Conservation (phyloP, 495 filamentous ascomycete species). For the Terfezia boudieri region DNA sequence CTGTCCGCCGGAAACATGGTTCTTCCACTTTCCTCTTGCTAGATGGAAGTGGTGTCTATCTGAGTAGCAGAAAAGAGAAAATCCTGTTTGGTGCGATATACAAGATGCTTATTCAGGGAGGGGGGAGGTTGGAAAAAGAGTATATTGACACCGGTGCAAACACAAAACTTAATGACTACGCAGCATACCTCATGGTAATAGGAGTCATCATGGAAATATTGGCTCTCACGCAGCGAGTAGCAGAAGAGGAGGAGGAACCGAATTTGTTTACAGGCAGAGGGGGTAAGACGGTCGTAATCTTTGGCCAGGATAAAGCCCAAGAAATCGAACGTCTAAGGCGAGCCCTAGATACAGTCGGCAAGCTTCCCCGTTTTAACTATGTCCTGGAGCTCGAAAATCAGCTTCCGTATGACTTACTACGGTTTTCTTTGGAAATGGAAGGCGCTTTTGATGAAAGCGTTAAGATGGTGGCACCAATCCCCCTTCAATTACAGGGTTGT, state of each 20-base stretch:
- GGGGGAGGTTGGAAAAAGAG: not conserved
- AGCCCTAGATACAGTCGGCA: conserved; percentile 10
- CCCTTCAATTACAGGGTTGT: conserved; percentile 11
- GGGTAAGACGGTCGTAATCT: conserved; percentile 7
- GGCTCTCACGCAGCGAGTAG: conserved; percentile 11
- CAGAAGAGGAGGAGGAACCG: conserved; percentile 7
- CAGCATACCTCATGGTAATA: conserved; percentile 11
- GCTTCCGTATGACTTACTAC: not conserved
- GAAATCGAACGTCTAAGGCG: conserved; percentile 8
- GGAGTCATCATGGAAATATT: conserved; percentile 15
- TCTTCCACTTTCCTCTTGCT: not conserved
- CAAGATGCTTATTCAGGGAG: not conserved
- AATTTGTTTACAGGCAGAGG: not conserved
- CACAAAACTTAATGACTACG: conserved; percentile 4
- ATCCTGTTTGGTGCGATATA: not conserved
- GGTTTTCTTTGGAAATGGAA: conserved; percentile 2
- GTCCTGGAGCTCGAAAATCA: conserved; percentile 1
- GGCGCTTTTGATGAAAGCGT: not conserved
- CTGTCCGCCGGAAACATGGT: not conserved
- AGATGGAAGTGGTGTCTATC: not conserved
- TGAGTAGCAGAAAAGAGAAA: not conserved
- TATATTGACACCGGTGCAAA: not conserved
- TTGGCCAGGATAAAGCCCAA: conserved; percentile 5
- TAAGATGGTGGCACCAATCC: conserved; percentile 1
- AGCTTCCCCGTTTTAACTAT: conserved; percentile 14